Base-by-base conservation (phyloP, 768 basidiomycete genomes). In the Sporobolomyces pararoseus region DNA sequence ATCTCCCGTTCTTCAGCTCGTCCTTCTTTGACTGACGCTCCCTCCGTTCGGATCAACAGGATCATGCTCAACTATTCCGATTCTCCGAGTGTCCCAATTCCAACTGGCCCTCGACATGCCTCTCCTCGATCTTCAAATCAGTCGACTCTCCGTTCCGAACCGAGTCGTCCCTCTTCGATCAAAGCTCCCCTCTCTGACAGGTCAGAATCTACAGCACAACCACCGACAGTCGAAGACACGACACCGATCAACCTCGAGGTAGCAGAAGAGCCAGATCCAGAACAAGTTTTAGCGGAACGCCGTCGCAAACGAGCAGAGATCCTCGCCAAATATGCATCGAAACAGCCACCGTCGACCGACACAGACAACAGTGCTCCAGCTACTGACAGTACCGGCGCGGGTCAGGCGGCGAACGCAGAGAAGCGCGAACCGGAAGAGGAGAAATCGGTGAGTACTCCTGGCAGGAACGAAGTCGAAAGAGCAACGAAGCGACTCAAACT, bases 241-340 rank as follows among this genome's bases (percentile, higher is more conserved):
- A 34, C 51, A 7, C 52, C 51, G 17, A 23, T 60, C 14, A 85
- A 86, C 63, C 81, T 85, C 72, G 88, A 88, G 59, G 87, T 25
- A 85, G 86, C 25, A 55, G 85, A 17, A 80, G 83, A n/a, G 78
- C 81, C 19, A 82, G 80, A 17, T 78, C 77, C 46, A 68, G 77
- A n/a, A 76, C 83, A 85, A 52, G 80, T 86, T 13, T 82, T 89
- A 39, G 88, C 81, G 9, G 87, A 85, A 34, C 86, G 89, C 13
- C 85, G 88, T 32, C 88, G 88, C 19, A 82, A 80, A 63, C 86
- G 90, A 34, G 86, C 86, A 67, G 90, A 88, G 13, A 91, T 93
- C 64, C 81, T 89, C 50, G 89, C 89, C 63, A 91, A 89, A 79
- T 88, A 90, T 79, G 65, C 74, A 47, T 25, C 35, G 42, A 49